Percentiles rank a stretch among this genome's conserved stretches.
phyloP scores from a whole-genome alignment of 1,139 yeast species.

The Candida smagusa region DNA sequence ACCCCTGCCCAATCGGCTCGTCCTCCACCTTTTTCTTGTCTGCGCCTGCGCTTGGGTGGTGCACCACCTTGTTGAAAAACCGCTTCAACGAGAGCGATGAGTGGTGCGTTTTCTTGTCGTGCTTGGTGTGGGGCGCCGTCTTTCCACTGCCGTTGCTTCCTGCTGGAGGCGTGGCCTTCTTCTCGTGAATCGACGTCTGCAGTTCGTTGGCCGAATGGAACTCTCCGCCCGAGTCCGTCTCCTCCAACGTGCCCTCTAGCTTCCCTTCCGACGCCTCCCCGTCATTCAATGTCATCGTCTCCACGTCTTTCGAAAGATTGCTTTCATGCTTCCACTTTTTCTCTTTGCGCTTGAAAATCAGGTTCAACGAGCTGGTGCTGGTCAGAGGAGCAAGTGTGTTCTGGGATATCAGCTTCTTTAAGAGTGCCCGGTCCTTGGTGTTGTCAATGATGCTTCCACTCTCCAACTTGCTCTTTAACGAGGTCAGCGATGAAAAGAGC shows the following conservation, averaged over 20 bases:
- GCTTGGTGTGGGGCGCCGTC: not conserved
- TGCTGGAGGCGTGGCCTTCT: not conserved
- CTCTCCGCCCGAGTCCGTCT: conserved; percentile 4
- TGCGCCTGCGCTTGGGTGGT: conserved; percentile 12
- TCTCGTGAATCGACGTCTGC: conserved; percentile 4
- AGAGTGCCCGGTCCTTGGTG: conserved; percentile 5
- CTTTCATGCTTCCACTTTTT: conserved; percentile 1
- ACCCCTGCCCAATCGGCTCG: conserved; percentile 1
- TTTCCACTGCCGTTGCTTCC: conserved; percentile 2
- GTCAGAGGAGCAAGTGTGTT: conserved; percentile 12
- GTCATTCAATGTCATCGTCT: not conserved
- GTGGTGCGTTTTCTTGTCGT: conserved; percentile 11
- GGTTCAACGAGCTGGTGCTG: conserved; percentile 6
- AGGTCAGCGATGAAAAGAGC: conserved; percentile 11
- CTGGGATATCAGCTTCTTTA: conserved; percentile 8
- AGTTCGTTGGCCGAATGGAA: conserved; percentile 8
- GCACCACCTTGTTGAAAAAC: conserved; percentile 38
- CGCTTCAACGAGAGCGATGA: conserved; percentile 35
- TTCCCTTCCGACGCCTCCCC: not conserved
- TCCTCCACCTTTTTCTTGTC: conserved; percentile 10
- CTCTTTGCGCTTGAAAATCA: conserved; percentile 1
- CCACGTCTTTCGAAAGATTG: not conserved
- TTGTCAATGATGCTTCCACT: conserved; percentile 3
- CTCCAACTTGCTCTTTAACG: conserved; percentile 6
- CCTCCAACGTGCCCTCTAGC: not conserved